Evolutionary conservation across 345 rosid species (phyloP).

Genomic region (Boechera retrofracta): DNA sequence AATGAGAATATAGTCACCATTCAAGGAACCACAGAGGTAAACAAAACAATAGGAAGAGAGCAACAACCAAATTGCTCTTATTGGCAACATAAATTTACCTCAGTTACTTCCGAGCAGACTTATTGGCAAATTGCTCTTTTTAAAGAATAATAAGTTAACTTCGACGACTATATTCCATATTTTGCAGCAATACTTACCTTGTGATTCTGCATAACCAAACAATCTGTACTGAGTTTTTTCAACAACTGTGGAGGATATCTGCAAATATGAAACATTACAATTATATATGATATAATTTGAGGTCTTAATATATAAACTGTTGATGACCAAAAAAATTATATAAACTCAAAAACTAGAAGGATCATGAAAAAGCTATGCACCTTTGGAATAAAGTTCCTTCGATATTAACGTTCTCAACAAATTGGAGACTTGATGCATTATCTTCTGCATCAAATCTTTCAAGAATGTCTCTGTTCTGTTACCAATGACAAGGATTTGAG

Average conservation of each 20-base stretch:
- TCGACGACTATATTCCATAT: background rate
- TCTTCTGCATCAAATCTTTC: constrained; percentile 69
- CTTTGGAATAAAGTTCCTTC: constrained; percentile 90
- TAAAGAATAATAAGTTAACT: background rate
- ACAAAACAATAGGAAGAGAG: background rate
- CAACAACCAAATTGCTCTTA: background rate
- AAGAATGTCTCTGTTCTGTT: constrained; percentile 78
- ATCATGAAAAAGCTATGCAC: constrained; percentile 45
- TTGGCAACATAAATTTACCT: too few relatives aligned
- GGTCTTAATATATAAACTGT: background rate
- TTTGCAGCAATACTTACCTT: constrained; percentile 54
- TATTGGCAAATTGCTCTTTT: background rate
- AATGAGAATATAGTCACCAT: background rate
- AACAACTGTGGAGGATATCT: constrained; percentile 76
- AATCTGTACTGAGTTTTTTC: constrained; percentile 69
- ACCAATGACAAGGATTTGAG: constrained; percentile 29
- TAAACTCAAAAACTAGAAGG: background rate
- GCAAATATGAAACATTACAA: constrained; percentile 30
- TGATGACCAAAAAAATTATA: too few relatives aligned
- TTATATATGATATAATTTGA: background rate
- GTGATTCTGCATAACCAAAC: constrained; percentile 94
- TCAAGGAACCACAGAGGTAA: background rate
- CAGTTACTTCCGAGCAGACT: too few relatives aligned
- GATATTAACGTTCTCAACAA: constrained; percentile 54
- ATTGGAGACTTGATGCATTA: constrained; percentile 86